phyloP scores from a whole-genome alignment of 352 stramenopile species.

The Pythium aquatile region DNA sequence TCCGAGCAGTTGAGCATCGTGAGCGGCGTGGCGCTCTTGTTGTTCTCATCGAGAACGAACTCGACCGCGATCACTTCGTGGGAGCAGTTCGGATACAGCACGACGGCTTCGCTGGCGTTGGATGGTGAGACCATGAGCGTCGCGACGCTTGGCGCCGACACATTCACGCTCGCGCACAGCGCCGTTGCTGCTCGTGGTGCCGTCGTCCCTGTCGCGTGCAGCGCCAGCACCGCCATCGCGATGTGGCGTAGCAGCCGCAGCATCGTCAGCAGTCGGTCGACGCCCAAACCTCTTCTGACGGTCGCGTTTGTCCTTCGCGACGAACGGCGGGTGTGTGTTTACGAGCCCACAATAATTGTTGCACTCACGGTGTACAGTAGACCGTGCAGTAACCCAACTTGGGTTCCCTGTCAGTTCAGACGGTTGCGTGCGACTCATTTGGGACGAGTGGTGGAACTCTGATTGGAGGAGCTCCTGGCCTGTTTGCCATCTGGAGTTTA shows the following conservation, averaged over 20 bases:
- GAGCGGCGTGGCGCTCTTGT: neutral
- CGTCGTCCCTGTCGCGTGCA: neutral
- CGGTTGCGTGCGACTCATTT: too few relatives aligned
- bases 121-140: conserved; percentile 25
- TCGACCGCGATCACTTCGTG: neutral
- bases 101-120: conserved; percentile 25
- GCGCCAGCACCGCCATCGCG: neutral
- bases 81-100: conserved; percentile 25
- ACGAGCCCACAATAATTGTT: too few relatives aligned
- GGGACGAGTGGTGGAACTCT: too few relatives aligned
- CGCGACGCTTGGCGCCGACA: neutral
- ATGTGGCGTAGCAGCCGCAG: neutral
- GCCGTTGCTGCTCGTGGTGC: neutral
- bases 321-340: too few relatives aligned
- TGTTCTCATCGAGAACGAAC: conserved; percentile 2
- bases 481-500: too few relatives aligned
- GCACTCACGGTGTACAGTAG: too few relatives aligned
- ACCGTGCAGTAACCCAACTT: too few relatives aligned
- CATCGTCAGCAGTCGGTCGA: neutral
- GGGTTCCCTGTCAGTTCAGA: too few relatives aligned
- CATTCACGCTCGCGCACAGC: neutral
- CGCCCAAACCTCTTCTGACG: too few relatives aligned
- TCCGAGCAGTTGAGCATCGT: conserved; percentile 8
- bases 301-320: too few relatives aligned
- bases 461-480: too few relatives aligned